Percentiles rank a stretch among this genome's conserved stretches.
Conservation (phyloP, 1,284 basidiomycete species). For the Omphalotus olearius region DNA sequence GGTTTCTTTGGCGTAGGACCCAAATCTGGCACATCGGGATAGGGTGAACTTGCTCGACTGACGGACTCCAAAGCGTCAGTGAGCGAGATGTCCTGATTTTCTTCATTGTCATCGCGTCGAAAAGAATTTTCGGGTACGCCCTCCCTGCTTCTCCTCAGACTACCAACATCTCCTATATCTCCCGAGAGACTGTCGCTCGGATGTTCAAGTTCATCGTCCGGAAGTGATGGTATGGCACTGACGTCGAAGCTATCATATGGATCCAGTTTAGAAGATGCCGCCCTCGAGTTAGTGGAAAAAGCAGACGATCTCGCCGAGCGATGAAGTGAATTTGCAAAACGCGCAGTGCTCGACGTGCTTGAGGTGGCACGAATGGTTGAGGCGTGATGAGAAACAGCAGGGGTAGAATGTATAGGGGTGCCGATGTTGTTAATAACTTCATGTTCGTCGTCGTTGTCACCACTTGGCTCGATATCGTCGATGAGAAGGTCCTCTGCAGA, state of each 20-base stretch:
- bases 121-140: constrained; percentile 46
- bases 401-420: constrained; percentile 62
- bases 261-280: constrained; percentile 7
- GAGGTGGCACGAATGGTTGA: constrained; percentile 49
- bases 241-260: constrained; percentile 51
- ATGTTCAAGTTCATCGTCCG: constrained; percentile 30
- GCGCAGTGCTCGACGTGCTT: constrained; percentile 58
- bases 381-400: constrained; percentile 44
- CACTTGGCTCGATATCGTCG: constrained; percentile 15
- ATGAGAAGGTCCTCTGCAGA: constrained; percentile 35
- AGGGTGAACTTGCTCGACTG: constrained; percentile 51
- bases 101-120: constrained; percentile 36
- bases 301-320: constrained; percentile 43
- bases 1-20: constrained; percentile 40
- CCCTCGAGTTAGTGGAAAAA: constrained; percentile 22
- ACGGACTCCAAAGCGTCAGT: constrained; percentile 57
- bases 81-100: constrained; percentile 44
- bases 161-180: constrained; percentile 35
- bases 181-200: constrained; percentile 22
- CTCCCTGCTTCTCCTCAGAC: constrained; percentile 36
- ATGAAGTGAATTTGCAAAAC: constrained; percentile 68
- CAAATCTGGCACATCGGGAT: constrained; percentile 31
- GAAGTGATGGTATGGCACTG: constrained; percentile 52
- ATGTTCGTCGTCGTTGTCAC: constrained; percentile 31
- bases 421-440: constrained; percentile 28